Evolutionary conservation across 1,284 basidiomycete species (phyloP).

Genomic region (Inonotus obliquus): DNA sequence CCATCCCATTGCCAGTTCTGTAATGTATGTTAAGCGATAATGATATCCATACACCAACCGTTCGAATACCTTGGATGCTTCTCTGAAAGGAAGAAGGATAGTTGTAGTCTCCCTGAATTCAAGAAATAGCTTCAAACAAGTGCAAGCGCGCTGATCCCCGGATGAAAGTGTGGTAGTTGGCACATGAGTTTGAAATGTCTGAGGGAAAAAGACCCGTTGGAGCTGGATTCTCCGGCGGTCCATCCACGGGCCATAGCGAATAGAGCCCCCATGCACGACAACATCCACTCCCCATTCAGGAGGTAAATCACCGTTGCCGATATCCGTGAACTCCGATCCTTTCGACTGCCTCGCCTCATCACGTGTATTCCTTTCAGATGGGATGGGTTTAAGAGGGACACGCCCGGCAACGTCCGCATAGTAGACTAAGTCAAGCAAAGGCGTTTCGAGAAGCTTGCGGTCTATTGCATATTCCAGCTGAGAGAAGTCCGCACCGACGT

Average conservation of each 20-base stretch:
- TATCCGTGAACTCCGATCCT: slow-evolving; percentile 50
- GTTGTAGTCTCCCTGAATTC: slow-evolving; percentile 75
- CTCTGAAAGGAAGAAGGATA: slow-evolving; percentile 81
- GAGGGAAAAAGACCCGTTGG: slow-evolving; percentile 79
- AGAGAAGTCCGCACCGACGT: slow-evolving; percentile 49
- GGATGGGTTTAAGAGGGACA: slow-evolving; percentile 43
- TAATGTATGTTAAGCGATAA: slow-evolving; percentile 1
- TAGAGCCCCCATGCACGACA: slow-evolving; percentile 64
- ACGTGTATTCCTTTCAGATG: slow-evolving; percentile 13
- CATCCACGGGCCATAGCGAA: slow-evolving; percentile 92
- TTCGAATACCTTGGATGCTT: slow-evolving; percentile 67
- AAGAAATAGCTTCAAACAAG: slow-evolving; percentile 71
- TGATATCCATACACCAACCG: background rate
- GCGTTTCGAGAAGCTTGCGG: slow-evolving; percentile 75
- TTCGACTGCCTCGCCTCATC: slow-evolving; percentile 27
- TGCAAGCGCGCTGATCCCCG: slow-evolving; percentile 80
- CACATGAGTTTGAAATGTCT: slow-evolving; percentile 63
- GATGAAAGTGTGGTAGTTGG: slow-evolving; percentile 55
- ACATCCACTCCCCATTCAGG: slow-evolving; percentile 92
- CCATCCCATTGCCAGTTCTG: slow-evolving; percentile 87
- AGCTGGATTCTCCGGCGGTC: slow-evolving; percentile 82
- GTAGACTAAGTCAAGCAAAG: slow-evolving; percentile 73
- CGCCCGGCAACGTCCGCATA: slow-evolving; percentile 74
- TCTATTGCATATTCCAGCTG: slow-evolving; percentile 82
- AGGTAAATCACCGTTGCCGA: slow-evolving; percentile 83